phyloP scores from a whole-genome alignment of 768 basidiomycete genomes.

The Mycena kentingensis region DNA sequence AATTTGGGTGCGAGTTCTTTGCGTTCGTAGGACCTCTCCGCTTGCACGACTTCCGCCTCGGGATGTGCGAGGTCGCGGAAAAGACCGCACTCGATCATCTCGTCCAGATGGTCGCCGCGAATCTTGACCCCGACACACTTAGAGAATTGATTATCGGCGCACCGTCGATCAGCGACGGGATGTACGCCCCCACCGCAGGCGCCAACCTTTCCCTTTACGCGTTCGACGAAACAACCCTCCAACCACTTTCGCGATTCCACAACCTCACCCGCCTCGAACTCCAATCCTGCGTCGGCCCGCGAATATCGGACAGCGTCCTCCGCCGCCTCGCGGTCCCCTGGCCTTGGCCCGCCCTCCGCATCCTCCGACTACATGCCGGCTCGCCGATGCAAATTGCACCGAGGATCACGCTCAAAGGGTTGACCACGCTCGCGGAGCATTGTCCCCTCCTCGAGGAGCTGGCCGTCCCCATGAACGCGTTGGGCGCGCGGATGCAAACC shows the following conservation, averaged over 20 bases:
- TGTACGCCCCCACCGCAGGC: background rate
- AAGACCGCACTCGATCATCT: background rate
- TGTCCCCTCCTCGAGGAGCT: no score
- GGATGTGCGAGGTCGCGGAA: background rate
- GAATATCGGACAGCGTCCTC: no score
- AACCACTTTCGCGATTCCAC: background rate
- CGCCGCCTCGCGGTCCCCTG: no score
- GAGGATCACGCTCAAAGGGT: no score
- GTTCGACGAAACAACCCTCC: background rate
- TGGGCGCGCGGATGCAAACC: no score
- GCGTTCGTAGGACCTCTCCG: background rate
- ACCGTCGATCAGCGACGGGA: background rate
- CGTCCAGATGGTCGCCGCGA: background rate
- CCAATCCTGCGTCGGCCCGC: background rate
- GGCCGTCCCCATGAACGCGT: no score
- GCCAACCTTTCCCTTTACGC: background rate
- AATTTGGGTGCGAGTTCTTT: background rate
- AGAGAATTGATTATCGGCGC: background rate
- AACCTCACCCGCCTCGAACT: background rate
- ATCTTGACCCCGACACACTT: background rate
- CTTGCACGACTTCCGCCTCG: background rate
- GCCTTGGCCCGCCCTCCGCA: no score
- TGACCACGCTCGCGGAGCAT: no score
- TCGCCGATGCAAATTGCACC: no score
- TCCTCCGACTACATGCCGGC: no score